phyloP scores from a whole-genome alignment of 2,329 filamentous ascomycete species.

The Fusarium anguioides region DNA sequence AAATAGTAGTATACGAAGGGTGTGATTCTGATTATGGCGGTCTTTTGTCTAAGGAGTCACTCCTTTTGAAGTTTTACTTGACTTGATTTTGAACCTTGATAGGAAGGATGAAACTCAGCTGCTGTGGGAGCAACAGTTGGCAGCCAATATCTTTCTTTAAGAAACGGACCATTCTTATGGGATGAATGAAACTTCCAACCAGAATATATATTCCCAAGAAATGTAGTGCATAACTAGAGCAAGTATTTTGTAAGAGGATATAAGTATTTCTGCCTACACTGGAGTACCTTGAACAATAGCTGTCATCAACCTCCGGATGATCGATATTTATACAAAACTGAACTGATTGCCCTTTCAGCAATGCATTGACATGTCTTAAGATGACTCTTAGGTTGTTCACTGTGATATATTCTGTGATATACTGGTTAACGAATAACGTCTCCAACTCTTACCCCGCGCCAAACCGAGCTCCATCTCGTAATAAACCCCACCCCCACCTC shows the following conservation, averaged over 20 bases:
- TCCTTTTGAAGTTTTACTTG: slow-evolving; percentile 13
- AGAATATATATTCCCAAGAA: no score
- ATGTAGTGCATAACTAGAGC: not conserved
- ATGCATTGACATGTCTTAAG: not conserved
- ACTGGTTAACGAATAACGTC: slow-evolving; percentile 18
- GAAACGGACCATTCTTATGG: not conserved
- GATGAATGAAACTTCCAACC: not conserved
- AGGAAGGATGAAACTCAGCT: not conserved
- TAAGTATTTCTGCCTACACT: no score
- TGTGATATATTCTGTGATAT: not conserved
- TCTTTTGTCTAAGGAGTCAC: slow-evolving; percentile 8
- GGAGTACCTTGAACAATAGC: not conserved
- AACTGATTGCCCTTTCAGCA: not conserved
- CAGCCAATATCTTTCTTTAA: slow-evolving; percentile 8
- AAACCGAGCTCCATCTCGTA: slow-evolving; percentile 20
- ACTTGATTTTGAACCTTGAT: not conserved
- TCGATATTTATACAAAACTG: not conserved
- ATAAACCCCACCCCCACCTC: slow-evolving; percentile 34
- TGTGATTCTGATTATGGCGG: slow-evolving; percentile 3
- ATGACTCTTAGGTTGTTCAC: not conserved
- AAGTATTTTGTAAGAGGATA: not conserved
- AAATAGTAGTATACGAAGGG: not conserved
- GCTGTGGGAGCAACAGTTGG: slow-evolving; percentile 3
- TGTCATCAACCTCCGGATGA: not conserved
- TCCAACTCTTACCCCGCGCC: slow-evolving; percentile 27